Evolutionary conservation across 1,139 yeast genomes (phyloP).

Genomic region (Yamadazyma mexicana): DNA sequence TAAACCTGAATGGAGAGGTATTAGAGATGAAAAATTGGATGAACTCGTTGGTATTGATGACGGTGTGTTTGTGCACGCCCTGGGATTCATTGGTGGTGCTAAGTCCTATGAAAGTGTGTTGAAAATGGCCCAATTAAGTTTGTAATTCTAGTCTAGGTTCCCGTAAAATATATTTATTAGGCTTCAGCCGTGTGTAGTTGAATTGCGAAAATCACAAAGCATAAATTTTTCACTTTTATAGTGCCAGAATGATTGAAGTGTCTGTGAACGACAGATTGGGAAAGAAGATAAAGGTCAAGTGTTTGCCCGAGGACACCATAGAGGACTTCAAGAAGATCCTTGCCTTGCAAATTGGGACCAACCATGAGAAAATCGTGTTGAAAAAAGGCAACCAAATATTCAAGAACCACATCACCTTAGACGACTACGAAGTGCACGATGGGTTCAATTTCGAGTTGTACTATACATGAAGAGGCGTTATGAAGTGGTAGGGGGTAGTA

Average conservation of each 20-base stretch:
- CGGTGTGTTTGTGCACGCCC: constrained; percentile 90
- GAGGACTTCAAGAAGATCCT: constrained; percentile 89
- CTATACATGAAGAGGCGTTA: constrained; percentile 42
- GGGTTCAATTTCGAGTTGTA: constrained; percentile 87
- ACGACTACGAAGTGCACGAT: constrained; percentile 91
- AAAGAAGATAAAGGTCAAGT: constrained; percentile 82
- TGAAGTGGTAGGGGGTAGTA: too few relatives aligned
- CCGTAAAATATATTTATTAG: background rate
- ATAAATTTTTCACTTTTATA: background rate
- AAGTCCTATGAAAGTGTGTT: constrained; percentile 76
- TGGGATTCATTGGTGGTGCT: constrained; percentile 97
- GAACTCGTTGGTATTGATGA: constrained; percentile 75
- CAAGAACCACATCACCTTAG: constrained; percentile 87
- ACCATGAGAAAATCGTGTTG: constrained; percentile 60
- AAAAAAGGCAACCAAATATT: constrained; percentile 79
- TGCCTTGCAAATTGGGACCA: constrained; percentile 79
- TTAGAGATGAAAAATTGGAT: constrained; percentile 81
- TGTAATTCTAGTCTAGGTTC: constrained; percentile 7
- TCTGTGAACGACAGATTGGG: constrained; percentile 63
- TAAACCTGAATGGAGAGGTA: constrained; percentile 91
- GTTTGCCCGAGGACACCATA: constrained; percentile 81
- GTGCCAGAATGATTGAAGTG: constrained; percentile 28
- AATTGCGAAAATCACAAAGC: background rate
- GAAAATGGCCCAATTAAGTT: constrained; percentile 60
- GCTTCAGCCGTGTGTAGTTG: too few relatives aligned